These are phyloP conservation scores for Podaxis mareebaensis DNA, from an alignment of 768 basidiomycete species.

Conservation along the genomic window DNA sequence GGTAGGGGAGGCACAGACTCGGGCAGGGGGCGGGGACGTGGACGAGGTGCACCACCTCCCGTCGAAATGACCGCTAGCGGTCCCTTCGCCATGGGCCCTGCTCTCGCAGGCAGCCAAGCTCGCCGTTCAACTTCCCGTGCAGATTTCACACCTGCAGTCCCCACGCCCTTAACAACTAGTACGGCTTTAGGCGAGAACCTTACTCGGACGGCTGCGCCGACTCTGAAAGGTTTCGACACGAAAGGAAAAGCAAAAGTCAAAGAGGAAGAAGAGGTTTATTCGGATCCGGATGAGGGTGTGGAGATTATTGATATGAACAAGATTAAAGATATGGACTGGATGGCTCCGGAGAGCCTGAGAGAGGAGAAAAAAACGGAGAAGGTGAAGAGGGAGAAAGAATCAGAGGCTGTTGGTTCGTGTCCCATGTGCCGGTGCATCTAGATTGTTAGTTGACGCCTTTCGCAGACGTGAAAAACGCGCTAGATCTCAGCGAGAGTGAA, in stretches of 20 bases:
- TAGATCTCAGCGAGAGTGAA: conserved; percentile 74
- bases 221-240: conserved; percentile 26
- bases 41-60: conserved; percentile 51
- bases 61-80: conserved; percentile 84
- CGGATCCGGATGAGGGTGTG: conserved; percentile 85
- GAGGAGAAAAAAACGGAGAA: conserved; percentile 43
- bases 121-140: conserved; percentile 51
- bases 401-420: conserved; percentile 29
- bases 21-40: conserved; percentile 49
- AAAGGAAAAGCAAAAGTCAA: conserved; percentile 29
- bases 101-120: conserved; percentile 58
- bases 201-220: conserved; percentile 49
- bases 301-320: conserved; percentile 85
- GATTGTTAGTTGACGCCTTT: background rate
- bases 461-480: conserved; percentile 55
- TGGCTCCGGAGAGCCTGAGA: conserved; percentile 77
- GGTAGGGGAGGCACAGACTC: conserved; percentile 36
- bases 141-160: conserved; percentile 52
- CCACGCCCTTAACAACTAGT: conserved; percentile 34
- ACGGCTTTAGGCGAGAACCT: conserved; percentile 49
- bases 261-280: conserved; percentile 64
- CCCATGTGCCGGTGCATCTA: background rate
- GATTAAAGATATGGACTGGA: conserved; percentile 80
- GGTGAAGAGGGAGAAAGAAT: conserved; percentile 47
- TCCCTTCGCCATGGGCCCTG: conserved; percentile 85